A percentile compares a stretch with the other conserved stretches of the same genome.
Evolutionary conservation across 352 stramenopile species (phyloP).

Genomic region (Pythium aristosporum): DNA sequence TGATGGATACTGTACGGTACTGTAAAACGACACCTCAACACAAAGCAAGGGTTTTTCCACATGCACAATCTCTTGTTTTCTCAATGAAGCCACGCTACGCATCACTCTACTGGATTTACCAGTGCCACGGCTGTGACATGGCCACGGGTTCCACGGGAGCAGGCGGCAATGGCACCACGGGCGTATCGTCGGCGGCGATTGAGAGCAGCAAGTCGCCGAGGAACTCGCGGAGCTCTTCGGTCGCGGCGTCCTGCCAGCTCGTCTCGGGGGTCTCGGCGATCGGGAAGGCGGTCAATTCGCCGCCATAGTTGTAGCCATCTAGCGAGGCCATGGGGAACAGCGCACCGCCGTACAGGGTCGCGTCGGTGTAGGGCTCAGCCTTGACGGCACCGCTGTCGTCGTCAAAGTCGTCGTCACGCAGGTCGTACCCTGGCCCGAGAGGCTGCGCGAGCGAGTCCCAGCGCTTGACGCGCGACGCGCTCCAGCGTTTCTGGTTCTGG

Average conservation of each 20-base stretch:
- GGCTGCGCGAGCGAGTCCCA: slow-evolving; percentile 7
- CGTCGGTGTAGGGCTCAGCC: neutral
- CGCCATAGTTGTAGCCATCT: slow-evolving; percentile 5
- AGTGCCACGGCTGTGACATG: neutral
- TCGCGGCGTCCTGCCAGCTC: slow-evolving; percentile 11
- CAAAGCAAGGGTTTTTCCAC: too few relatives aligned
- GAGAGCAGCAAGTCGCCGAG: slow-evolving; percentile 7
- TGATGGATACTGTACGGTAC: too few relatives aligned
- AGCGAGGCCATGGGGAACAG: slow-evolving; percentile 1
- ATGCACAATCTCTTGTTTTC: too few relatives aligned
- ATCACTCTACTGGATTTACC: neutral
- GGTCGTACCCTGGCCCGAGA: neutral
- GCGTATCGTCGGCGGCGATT: slow-evolving; percentile 1
- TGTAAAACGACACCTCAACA: too few relatives aligned
- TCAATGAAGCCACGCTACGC: too few relatives aligned
- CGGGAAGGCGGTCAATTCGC: neutral
- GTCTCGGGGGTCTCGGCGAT: neutral
- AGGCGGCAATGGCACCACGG: neutral
- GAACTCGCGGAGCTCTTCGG: slow-evolving; percentile 9
- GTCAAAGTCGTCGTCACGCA: neutral
- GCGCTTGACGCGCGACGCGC: slow-evolving; percentile 1
- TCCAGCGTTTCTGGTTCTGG: slow-evolving; percentile 7
- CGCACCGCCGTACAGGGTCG: too few relatives aligned
- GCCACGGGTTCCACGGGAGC: too few relatives aligned
- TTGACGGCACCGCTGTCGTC: neutral